Evolutionary conservation across 495 filamentous ascomycete genomes (phyloP), one percentile per base, ranked within the genome.

Genomic region (Cercophora samala): DNA sequence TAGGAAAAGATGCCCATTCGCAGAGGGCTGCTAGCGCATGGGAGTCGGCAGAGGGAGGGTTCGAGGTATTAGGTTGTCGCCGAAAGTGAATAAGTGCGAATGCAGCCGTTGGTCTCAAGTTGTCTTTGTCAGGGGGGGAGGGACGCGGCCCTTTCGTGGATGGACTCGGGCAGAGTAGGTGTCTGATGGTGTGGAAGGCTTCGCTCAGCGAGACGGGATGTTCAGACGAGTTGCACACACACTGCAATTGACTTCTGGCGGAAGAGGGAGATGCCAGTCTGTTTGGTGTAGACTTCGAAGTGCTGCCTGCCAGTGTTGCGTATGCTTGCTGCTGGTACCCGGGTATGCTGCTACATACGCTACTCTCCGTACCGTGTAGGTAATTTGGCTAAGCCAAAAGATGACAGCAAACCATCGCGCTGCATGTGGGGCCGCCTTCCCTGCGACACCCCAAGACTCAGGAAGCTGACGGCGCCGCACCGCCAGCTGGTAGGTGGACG

Each of bases 1-100:
- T 58, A 46, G 22, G 56, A 56, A 69, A 75, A 68, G 70, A 75
- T 66, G 74, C 76, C 78, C 79, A 82, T 80, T 72, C 78, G 79
- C 65, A 56, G 66, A 68, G 23, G 67, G 64, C 55, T 52, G 58
- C 69, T 64, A 77, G 72, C 70, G 74, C 75, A 77, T 77, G 55
- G 68, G 64, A 64, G 63, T 54, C 24, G n/a, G 63, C 21, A 19
- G 23, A 55, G 11, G 56, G 42, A 55, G 32, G 24, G 19, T 51
- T 60, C 9, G 19, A 24, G 56, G 19, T 29, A 5, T 4, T 29
- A n/a, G n/a, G n/a, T 17, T 37, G 3, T 62, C 60, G 29, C 46
- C n/a, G 24, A 62, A 46, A 15, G 25, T 62, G 60, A 25, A 46
- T 25, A 25, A 25, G 60, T 62, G 53, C 53, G 22, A 18, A 56